Conservation (phyloP, 306 rosid species). For the Crataegus laevigata region DNA sequence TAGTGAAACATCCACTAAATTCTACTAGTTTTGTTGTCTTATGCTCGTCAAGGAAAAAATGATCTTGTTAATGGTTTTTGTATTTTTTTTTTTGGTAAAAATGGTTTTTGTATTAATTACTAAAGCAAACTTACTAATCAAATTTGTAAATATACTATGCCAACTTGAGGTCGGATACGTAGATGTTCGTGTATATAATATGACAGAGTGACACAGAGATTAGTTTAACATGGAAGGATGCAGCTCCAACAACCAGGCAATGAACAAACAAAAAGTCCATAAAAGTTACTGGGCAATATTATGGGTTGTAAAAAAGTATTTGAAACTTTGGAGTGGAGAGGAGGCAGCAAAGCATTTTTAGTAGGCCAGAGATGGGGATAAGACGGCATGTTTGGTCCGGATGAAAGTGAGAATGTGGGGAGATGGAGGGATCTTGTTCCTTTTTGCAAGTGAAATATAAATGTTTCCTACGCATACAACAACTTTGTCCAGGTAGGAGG, state of each 20-base stretch:
- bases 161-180: too few relatives aligned
- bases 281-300: background rate
- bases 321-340: background rate
- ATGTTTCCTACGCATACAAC: slow-evolving; percentile 58
- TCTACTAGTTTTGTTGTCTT: too few relatives aligned
- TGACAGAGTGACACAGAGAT: too few relatives aligned
- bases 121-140: too few relatives aligned
- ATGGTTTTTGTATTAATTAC: too few relatives aligned
- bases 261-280: background rate
- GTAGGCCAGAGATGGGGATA: slow-evolving; percentile 4
- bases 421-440: slow-evolving; percentile 16
- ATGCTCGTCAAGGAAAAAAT: too few relatives aligned
- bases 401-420: slow-evolving; percentile 17
- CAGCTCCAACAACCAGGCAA: too few relatives aligned
- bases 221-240: too few relatives aligned
- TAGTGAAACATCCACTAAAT: background rate
- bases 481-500: slow-evolving; percentile 33
- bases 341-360: slow-evolving; percentile 5
- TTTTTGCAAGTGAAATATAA: slow-evolving; percentile 10
- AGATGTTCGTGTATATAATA: too few relatives aligned
- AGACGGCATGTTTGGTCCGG: background rate
- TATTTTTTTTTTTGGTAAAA: too few relatives aligned
- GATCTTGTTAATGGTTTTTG: too few relatives aligned
- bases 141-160: too few relatives aligned
- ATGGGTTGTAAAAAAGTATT: background rate